A percentile compares a stretch with the other conserved stretches of the same genome.
These are phyloP conservation scores for Bonia amplexicaulis DNA, from an alignment of 176 grass and related monocot genomes.

Conservation along the genomic window DNA sequence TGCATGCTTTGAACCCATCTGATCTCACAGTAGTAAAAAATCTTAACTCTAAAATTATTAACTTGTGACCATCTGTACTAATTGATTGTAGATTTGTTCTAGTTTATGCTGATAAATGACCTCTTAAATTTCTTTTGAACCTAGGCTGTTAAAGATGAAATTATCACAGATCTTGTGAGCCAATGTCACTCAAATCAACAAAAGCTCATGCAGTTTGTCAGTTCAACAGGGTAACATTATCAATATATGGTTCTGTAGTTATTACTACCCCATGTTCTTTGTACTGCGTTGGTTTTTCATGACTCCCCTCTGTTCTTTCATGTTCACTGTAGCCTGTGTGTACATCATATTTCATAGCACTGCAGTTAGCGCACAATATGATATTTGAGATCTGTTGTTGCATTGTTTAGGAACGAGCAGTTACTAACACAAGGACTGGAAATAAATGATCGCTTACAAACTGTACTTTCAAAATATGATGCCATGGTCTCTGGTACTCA, in stretches of 20 bases:
- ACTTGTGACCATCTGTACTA: background rate
- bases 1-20: slow-evolving; percentile 70
- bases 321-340: slow-evolving; percentile 4
- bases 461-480: slow-evolving; percentile 65
- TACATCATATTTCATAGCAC: background rate
- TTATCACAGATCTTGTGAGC: slow-evolving; percentile 74
- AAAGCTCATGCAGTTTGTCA: slow-evolving; percentile 74
- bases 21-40: slow-evolving; percentile 51
- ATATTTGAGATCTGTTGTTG: slow-evolving; percentile 7
- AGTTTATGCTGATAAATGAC: background rate
- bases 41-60: background rate
- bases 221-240: slow-evolving; percentile 63
- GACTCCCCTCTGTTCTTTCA: slow-evolving; percentile 10
- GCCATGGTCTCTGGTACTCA: slow-evolving; percentile 49
- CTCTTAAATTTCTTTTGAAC: slow-evolving; percentile 29
- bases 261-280: background rate
- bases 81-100: background rate
- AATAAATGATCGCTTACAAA: slow-evolving; percentile 74
- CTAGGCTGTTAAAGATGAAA: slow-evolving; percentile 72
- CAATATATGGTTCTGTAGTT: background rate
- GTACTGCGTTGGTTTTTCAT: background rate
- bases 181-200: slow-evolving; percentile 76
- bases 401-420: slow-evolving; percentile 61
- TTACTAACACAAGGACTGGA: slow-evolving; percentile 78
- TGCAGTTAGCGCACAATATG: slow-evolving; percentile 15